These are phyloP conservation scores for Hypsizygus marmoreus DNA, from an alignment of 768 basidiomycete species.

Conservation along the genomic window DNA sequence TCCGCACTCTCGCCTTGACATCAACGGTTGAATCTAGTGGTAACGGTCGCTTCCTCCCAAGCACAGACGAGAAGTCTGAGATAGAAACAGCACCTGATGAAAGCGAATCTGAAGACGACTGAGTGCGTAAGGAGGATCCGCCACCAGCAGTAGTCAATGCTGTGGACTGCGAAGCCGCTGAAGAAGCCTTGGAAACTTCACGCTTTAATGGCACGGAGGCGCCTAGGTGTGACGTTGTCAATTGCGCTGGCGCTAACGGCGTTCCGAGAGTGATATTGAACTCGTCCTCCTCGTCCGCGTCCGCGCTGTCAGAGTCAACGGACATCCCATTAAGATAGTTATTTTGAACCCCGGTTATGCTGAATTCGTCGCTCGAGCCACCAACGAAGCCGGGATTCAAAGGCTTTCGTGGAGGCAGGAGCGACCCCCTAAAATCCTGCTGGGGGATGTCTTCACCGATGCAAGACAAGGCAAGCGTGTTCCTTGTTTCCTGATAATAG, in stretches of 20 bases:
- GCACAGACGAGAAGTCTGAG: slow-evolving; percentile 36
- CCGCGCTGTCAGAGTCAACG: slow-evolving; percentile 31
- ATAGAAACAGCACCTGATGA: slow-evolving; percentile 30
- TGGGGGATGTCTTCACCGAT: slow-evolving; percentile 41
- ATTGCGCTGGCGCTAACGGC: slow-evolving; percentile 37
- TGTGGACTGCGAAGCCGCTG: slow-evolving; percentile 31
- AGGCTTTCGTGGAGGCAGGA: slow-evolving; percentile 65
- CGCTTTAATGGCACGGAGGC: slow-evolving; percentile 10
- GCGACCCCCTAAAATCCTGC: slow-evolving; percentile 73
- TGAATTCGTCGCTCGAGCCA: slow-evolving; percentile 60
- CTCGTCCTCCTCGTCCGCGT: slow-evolving; percentile 52
- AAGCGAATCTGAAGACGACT: slow-evolving; percentile 44
- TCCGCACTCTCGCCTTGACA: slow-evolving; percentile 20
- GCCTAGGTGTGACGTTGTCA: slow-evolving; percentile 11
- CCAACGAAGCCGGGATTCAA: slow-evolving; percentile 58
- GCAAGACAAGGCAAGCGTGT: slow-evolving; percentile 26
- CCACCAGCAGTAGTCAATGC: slow-evolving; percentile 41
- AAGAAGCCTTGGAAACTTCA: slow-evolving; percentile 18
- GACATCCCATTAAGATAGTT: slow-evolving; percentile 24
- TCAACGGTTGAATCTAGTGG: slow-evolving; percentile 22
- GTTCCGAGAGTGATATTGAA: slow-evolving; percentile 71
- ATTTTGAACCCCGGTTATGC: slow-evolving; percentile 41
- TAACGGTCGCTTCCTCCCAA: slow-evolving; percentile 45
- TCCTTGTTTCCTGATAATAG: too few species aligned
- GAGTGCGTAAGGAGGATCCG: slow-evolving; percentile 37